Evolutionary conservation across 106 monocot species (phyloP), one percentile per base, ranked within the genome.

Genomic region (Hemerocallis citrina): DNA sequence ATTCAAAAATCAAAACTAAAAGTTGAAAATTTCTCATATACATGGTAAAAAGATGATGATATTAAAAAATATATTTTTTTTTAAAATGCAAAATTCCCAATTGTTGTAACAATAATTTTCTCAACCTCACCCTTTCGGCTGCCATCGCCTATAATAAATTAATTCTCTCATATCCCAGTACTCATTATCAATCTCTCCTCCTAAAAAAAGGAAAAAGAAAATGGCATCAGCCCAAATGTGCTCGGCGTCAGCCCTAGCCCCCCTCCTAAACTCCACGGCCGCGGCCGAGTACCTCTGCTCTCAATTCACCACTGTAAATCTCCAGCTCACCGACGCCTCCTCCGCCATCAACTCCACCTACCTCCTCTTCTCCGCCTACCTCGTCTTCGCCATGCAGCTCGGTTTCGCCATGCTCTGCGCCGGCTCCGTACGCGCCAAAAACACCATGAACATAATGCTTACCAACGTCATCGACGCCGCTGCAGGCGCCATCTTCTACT

Each of bases 381-480:
- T 92, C 32, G 92, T 92, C 64, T 92, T 92, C 75, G 84, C 79
- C 57, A 92, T 92, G 92, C 87, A 92, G 78, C 84, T 92, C 14
- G 92, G 92, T 45, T 92, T 92, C 76, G 92, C 92, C 64, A 92
- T 88, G 92, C 87, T 92, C 62, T 92, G 92, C 65, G 92, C 87
- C 15, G 92, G 92, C 22, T 92, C 92, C 41, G 92, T 92, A 51
- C 87, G 92, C 8, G 78, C 87, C 49, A 92, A 92, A 65, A 92
- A 92, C 76, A 79, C 93, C 74, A 74, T 93, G 77, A 93, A 93
- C 85, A 88, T 93, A 72, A 88, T 93, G 93, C 88, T 93, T 74
- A 93, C 93, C 71, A 93, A 93, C 74, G 84, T 93, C 50, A 73
- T 93, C 55, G 93, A 93, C 62, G 93, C 93, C 22, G 88, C 81